Evolutionary conservation across 1,139 yeast species (phyloP), one percentile per base, ranked within the genome.

Genomic region (Candida sanyaensis): DNA sequence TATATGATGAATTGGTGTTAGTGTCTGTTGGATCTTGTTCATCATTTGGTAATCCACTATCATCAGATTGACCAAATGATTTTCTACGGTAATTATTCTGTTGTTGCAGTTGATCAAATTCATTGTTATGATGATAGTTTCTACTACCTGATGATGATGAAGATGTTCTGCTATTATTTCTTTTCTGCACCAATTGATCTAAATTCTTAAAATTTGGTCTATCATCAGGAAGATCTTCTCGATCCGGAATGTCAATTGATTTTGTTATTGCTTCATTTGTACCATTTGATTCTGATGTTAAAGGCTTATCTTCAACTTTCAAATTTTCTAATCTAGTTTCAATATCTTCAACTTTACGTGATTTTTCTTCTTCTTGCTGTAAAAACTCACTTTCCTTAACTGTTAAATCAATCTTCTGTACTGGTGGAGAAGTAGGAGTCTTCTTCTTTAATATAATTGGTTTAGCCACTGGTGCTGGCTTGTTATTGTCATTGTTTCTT

Each of bases 371-470:
- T 42, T 51, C 46, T 21, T 47, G 46, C 40, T 45, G 45, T 12
- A 41, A 40, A 29, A 37, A 42, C n/a, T 43, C 53, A n/a, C 45
- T 45, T 49, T 47, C 54, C 23, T 49, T 50, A 8, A 46, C 44
- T n/a, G 50, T 50, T 24, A 52, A 44, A 37, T 51, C 58, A 21
- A 50, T 34, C 33, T 42, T 48, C 32, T 44, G 41, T 12, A 42
- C 31, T 9, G 56, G 56, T 7, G 60, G 60, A 9, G 56, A 57
- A 30, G 51, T 13, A 11, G 57, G 30, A 1, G 52, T 48, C 53
- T 71, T 74, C 60, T 75, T 75, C 59, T 72, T 73, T 58, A 75
- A 67, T 31, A 75, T 66, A 1, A 71, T 65, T 1, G 78, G 78
- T 48, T 72, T 73, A 6, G 59, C 49, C 6, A 56, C 58, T 7